These are phyloP conservation scores for Hanseniaspora uvarum DNA, from an alignment of 1,139 yeast genomes.

Conservation along the genomic window DNA sequence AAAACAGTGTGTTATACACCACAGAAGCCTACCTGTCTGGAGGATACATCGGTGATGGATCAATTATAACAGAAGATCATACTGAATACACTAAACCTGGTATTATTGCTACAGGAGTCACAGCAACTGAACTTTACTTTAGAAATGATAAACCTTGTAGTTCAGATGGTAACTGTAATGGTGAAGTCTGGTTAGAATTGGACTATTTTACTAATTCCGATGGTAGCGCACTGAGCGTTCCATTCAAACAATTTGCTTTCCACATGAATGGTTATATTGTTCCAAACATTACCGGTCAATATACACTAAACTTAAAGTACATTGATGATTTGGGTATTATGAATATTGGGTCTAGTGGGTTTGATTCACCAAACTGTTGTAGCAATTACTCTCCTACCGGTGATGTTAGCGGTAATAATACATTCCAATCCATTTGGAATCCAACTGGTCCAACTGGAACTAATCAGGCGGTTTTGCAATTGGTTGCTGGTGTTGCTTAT, in stretches of 20 bases:
- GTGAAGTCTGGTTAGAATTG: background rate
- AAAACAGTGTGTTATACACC: background rate
- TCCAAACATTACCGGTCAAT: conserved; percentile 18
- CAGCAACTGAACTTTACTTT: background rate
- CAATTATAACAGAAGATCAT: background rate
- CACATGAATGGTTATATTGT: conserved; percentile 20
- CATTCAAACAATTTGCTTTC: conserved; percentile 19
- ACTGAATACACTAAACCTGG: background rate
- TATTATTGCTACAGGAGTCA: background rate
- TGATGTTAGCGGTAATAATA: background rate
- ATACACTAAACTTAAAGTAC: conserved; percentile 17
- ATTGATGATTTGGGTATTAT: conserved; percentile 65
- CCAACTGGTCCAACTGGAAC: conserved; percentile 9
- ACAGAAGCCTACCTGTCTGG: background rate
- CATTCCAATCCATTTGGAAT: conserved; percentile 10
- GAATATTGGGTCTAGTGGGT: conserved; percentile 94
- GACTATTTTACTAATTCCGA: background rate
- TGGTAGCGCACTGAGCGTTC: conserved; percentile 2
- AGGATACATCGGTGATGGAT: background rate
- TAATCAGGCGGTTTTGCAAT: background rate
- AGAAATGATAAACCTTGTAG: background rate
- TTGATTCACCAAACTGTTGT: conserved; percentile 19
- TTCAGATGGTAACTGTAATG: background rate
- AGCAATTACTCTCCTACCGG: background rate
- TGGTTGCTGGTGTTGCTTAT: conserved; percentile 18